Percentiles rank a stretch among this genome's conserved stretches.
Conservation (phyloP, 345 rosid species). For the Salix brachista region DNA sequence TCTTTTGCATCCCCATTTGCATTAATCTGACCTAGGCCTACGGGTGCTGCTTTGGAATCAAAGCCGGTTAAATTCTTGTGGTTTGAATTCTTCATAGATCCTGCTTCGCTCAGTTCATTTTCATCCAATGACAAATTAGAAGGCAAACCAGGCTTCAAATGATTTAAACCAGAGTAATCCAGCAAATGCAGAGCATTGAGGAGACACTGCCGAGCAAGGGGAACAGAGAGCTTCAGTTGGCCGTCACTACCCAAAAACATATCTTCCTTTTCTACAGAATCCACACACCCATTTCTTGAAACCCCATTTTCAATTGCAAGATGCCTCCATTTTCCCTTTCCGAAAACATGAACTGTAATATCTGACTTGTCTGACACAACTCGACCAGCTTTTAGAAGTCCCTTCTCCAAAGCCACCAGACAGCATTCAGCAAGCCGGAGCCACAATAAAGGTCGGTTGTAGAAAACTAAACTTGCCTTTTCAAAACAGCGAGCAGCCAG, state of each 20-base stretch:
- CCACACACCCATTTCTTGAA: slow-evolving; percentile 40
- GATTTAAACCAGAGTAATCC: slow-evolving; percentile 39
- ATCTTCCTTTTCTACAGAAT: slow-evolving; percentile 33
- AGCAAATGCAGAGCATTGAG: slow-evolving; percentile 68
- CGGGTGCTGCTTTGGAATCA: slow-evolving; percentile 38
- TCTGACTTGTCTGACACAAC: slow-evolving; percentile 48
- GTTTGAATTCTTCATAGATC: slow-evolving; percentile 32
- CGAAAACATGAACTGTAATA: slow-evolving; percentile 55
- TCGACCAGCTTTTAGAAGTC: slow-evolving; percentile 42
- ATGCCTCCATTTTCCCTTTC: slow-evolving; percentile 92
- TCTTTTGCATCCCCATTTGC: slow-evolving; percentile 73
- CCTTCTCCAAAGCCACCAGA: slow-evolving; percentile 76
- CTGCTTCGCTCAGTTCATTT: slow-evolving; percentile 41
- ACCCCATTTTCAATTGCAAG: slow-evolving; percentile 54
- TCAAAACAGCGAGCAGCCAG: slow-evolving; percentile 88
- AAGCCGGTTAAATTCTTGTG: slow-evolving; percentile 32
- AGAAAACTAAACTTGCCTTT: slow-evolving; percentile 66
- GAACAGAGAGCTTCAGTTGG: slow-evolving; percentile 64
- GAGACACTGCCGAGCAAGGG: slow-evolving; percentile 80
- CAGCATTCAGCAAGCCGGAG: slow-evolving; percentile 95
- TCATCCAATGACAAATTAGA: slow-evolving; percentile 41
- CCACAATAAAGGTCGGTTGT: slow-evolving; percentile 75
- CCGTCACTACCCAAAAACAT: slow-evolving; percentile 36
- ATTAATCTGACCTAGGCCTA: slow-evolving; percentile 48
- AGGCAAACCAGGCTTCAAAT: slow-evolving; percentile 38